phyloP scores from a whole-genome alignment of 371 early-diverging fungal genomes.

The Mycotypha africana region DNA sequence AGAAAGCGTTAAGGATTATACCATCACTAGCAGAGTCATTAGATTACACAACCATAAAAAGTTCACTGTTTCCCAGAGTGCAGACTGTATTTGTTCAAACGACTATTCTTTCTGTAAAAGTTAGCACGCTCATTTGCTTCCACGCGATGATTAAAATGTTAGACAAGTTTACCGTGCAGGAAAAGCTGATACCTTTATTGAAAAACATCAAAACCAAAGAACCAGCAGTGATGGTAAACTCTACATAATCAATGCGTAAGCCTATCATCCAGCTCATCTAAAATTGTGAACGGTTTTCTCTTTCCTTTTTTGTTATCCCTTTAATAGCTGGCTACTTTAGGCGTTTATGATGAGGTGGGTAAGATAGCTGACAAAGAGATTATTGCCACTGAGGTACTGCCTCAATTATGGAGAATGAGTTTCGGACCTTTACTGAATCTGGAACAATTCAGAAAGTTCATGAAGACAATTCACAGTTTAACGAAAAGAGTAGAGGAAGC shows the following conservation, averaged over 20 bases:
- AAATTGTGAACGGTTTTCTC: neutral
- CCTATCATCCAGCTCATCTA: no score
- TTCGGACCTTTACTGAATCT: conserved; percentile 66
- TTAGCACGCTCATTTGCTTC: conserved; percentile 72
- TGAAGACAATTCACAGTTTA: conserved; percentile 62
- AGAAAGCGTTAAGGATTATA: conserved; percentile 68
- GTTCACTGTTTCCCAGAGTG: conserved; percentile 69
- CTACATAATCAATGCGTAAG: neutral
- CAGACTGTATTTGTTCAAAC: conserved; percentile 67
- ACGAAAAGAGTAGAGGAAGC: conserved; percentile 61
- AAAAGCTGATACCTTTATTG: conserved; percentile 72
- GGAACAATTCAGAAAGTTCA: conserved; percentile 70
- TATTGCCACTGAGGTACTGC: conserved; percentile 72
- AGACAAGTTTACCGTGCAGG: conserved; percentile 69
- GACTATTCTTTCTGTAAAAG: conserved; percentile 65
- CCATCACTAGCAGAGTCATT: conserved; percentile 58
- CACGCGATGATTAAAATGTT: conserved; percentile 67
- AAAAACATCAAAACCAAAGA: conserved; percentile 75
- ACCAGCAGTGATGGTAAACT: conserved; percentile 67
- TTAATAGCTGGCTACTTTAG: conserved; percentile 64
- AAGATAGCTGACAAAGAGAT: conserved; percentile 66
- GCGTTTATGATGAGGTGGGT: conserved; percentile 77
- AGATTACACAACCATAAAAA: conserved; percentile 68
- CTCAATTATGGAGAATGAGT: conserved; percentile 75
- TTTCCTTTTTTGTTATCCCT: neutral